Percentiles rank a stretch among this genome's conserved stretches.
phyloP scores from a whole-genome alignment of 352 stramenopile genomes.

The Phytopythium kandeliae region DNA sequence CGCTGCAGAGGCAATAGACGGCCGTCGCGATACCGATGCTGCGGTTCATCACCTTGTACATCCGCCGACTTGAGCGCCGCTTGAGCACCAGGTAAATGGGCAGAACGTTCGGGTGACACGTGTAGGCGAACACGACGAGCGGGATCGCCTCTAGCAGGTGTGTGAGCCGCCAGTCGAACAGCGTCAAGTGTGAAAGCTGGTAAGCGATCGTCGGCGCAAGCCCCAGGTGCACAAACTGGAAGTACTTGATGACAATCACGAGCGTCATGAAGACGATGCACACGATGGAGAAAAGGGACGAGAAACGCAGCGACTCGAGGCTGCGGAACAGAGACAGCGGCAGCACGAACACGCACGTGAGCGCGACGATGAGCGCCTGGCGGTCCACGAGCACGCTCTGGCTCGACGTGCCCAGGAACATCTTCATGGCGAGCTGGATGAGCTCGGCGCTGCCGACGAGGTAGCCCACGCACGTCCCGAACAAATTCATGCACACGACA shows the following conservation, averaged over 20 bases:
- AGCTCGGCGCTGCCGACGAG: conserved; percentile 78
- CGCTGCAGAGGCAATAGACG: conserved; percentile 73
- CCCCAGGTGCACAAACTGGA: conserved; percentile 76
- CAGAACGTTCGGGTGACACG: conserved; percentile 85
- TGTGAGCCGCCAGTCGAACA: conserved; percentile 63
- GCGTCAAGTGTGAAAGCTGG: conserved; percentile 65
- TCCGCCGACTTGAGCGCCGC: conserved; percentile 67
- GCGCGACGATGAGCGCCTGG: conserved; percentile 60
- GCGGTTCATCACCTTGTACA: conserved; percentile 88
- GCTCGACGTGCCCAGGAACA: conserved; percentile 36
- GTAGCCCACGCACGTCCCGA: conserved; percentile 81
- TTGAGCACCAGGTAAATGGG: conserved; percentile 89
- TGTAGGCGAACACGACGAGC: conserved; percentile 87
- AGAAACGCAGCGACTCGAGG: conserved; percentile 78
- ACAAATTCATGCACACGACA: conserved; percentile 84
- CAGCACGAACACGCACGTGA: conserved; percentile 58
- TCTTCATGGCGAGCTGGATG: conserved; percentile 53
- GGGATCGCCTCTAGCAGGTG: conserved; percentile 68
- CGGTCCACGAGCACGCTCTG: conserved; percentile 55
- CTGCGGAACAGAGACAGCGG: conserved; percentile 79
- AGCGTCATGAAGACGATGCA: conserved; percentile 87
- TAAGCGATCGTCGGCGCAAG: conserved; percentile 56
- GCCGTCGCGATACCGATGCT: conserved; percentile 69
- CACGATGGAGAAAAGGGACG: conserved; percentile 84
- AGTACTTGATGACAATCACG: conserved; percentile 89